Evolutionary conservation across 305 asterid genomes (phyloP).

Genomic region (Fraxinus greggii): DNA sequence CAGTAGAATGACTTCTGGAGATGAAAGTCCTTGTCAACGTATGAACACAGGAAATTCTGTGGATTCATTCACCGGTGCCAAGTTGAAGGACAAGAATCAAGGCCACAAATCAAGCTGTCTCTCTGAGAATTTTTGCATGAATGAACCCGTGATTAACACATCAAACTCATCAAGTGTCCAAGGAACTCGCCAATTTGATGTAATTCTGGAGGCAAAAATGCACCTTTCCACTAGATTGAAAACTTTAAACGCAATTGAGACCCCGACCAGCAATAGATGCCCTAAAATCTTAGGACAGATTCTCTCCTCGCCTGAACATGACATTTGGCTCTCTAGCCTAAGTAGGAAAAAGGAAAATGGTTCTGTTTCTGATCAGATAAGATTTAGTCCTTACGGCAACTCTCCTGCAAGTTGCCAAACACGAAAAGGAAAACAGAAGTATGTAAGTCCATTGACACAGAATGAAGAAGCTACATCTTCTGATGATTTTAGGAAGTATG

Average conservation of each 20-base stretch:
- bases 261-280: slow-evolving; percentile 27
- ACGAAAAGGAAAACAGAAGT: slow-evolving; percentile 25
- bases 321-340: slow-evolving; percentile 39
- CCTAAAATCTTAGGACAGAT: slow-evolving; percentile 54
- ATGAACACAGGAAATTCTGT: slow-evolving; percentile 20
- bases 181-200: slow-evolving; percentile 41
- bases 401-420: slow-evolving; percentile 21
- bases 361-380: slow-evolving; percentile 34
- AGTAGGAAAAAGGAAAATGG: slow-evolving; percentile 25
- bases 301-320: slow-evolving; percentile 61
- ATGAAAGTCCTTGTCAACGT: slow-evolving; percentile 26
- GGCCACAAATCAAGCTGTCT: slow-evolving; percentile 21
- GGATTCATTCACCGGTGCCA: slow-evolving; percentile 16
- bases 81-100: slow-evolving; percentile 23
- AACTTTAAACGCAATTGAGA: slow-evolving; percentile 30
- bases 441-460: slow-evolving; percentile 27
- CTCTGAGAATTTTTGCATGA: slow-evolving; percentile 26
- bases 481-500: slow-evolving; percentile 20
- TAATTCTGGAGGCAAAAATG: slow-evolving; percentile 68
- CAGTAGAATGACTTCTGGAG: slow-evolving; percentile 8
- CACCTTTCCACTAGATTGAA: slow-evolving; percentile 62
- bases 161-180: slow-evolving; percentile 29
- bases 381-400: slow-evolving; percentile 29
- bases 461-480: slow-evolving; percentile 18
- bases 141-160: slow-evolving; percentile 26